Conservation (phyloP, 179 eudicot species). For the Patellifolia procumbens region DNA sequence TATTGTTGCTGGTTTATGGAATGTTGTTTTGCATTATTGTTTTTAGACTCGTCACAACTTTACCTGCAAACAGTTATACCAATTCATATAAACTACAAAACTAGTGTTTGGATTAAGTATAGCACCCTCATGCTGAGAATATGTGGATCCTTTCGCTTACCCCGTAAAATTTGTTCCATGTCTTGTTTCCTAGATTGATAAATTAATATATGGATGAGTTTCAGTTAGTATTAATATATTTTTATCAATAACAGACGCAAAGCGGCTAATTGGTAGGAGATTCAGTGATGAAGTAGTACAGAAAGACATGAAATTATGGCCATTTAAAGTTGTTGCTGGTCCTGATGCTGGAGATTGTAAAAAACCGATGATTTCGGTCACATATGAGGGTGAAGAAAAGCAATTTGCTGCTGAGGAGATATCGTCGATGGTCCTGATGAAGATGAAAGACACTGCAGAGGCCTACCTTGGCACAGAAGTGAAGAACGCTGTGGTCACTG, state of each 20-base stretch:
- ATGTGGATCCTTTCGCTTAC: no score
- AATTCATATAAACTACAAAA: no score
- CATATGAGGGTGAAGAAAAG: not conserved
- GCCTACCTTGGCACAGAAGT: not conserved
- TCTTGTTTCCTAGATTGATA: no score
- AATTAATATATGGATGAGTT: no score
- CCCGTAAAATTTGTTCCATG: no score
- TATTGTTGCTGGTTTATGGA: no score
- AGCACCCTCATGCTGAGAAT: no score
- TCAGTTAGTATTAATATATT: no score
- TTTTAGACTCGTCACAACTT: no score
- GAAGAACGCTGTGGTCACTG: slow-evolving; percentile 3
- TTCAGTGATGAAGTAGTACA: not conserved
- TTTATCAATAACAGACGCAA: not conserved
- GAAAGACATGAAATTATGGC: not conserved
- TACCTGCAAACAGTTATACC: no score
- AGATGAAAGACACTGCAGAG: slow-evolving; percentile 2
- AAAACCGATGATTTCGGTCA: not conserved
- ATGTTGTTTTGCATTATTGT: no score
- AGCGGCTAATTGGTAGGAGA: slow-evolving; percentile 6
- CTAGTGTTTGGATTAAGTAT: no score
- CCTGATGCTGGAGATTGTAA: not conserved
- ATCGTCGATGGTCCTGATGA: not conserved
- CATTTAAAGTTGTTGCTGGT: not conserved
- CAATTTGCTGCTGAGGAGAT: slow-evolving; percentile 10